These are phyloP conservation scores for Omphalea diandra DNA, from an alignment of 441 rosid species.

Conservation along the genomic window DNA sequence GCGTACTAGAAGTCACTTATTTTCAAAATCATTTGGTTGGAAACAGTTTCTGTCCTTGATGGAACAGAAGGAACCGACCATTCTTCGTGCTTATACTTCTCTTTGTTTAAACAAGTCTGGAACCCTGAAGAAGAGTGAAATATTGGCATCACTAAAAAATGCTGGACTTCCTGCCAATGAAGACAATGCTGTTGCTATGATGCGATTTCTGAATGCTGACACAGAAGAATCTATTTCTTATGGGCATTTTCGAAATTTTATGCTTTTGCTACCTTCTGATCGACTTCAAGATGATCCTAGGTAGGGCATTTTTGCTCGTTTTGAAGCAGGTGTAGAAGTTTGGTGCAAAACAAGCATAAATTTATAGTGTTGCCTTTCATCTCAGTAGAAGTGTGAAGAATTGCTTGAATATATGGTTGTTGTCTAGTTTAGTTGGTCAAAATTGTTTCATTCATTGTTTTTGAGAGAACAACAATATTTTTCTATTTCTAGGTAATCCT, in stretches of 20 bases:
- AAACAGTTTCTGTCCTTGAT: conserved; percentile 92
- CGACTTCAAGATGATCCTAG: conserved; percentile 93
- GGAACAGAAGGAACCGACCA: conserved; percentile 98
- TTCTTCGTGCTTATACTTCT: conserved; percentile 94
- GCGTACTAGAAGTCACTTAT: conserved; percentile 80
- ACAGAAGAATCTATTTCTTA: conserved; percentile 91
- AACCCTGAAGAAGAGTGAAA: conserved; percentile 91
- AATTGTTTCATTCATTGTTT: not conserved
- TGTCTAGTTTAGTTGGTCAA: not conserved
- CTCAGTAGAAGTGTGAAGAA: not conserved
- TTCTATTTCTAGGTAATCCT: not conserved
- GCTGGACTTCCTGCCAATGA: conserved; percentile 98
- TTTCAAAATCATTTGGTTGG: conserved; percentile 97
- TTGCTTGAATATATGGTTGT: conserved; percentile 7
- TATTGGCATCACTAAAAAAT: conserved; percentile 79
- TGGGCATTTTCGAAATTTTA: conserved; percentile 96
- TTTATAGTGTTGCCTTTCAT: conserved; percentile 15
- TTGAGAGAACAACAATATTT: not conserved
- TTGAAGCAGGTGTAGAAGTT: conserved; percentile 5
- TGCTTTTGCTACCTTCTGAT: conserved; percentile 94
- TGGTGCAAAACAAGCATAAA: not conserved
- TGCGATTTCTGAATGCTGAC: conserved; percentile 86
- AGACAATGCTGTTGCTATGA: conserved; percentile 96
- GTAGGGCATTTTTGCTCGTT: conserved; percentile 41
- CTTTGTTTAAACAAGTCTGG: conserved; percentile 93